Conservation (phyloP, 176 grass and related monocot genomes). For the Alloteropsis semialata region DNA sequence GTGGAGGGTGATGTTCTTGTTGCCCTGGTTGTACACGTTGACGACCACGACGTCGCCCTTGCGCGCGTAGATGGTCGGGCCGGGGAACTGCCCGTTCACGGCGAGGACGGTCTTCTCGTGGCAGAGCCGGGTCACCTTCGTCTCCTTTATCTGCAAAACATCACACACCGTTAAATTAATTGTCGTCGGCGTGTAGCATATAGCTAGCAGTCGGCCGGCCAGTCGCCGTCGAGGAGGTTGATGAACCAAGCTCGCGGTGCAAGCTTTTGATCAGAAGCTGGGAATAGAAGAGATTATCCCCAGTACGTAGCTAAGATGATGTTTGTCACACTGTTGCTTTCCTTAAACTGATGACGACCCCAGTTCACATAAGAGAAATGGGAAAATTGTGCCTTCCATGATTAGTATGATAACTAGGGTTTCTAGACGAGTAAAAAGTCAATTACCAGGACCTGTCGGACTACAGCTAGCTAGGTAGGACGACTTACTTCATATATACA, state of each 20-base stretch:
- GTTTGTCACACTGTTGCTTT: neutral
- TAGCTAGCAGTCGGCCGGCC: too few species aligned
- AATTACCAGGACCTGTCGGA: neutral
- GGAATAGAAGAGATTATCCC: neutral
- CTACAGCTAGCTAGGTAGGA: neutral
- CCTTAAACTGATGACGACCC: neutral
- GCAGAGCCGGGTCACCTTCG: constrained; percentile 54
- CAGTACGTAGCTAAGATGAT: neutral
- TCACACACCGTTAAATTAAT: neutral
- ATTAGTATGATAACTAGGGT: neutral
- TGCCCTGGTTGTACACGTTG: constrained; percentile 59
- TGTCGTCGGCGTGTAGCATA: neutral
- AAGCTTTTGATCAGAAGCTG: neutral
- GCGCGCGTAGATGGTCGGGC: constrained; percentile 60
- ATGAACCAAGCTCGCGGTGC: neutral
- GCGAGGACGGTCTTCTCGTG: constrained; percentile 55
- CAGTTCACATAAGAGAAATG: neutral
- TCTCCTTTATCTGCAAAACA: constrained; percentile 47
- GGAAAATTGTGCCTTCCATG: neutral
- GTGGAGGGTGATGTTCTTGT: constrained; percentile 73
- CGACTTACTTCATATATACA: neutral
- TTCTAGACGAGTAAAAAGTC: neutral
- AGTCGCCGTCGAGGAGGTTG: neutral
- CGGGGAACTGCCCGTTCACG: constrained; percentile 69
- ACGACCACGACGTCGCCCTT: constrained; percentile 49